Evolutionary conservation across 805 yeast genomes (phyloP).

Genomic region (Schwanniomyces vanrijiae): DNA sequence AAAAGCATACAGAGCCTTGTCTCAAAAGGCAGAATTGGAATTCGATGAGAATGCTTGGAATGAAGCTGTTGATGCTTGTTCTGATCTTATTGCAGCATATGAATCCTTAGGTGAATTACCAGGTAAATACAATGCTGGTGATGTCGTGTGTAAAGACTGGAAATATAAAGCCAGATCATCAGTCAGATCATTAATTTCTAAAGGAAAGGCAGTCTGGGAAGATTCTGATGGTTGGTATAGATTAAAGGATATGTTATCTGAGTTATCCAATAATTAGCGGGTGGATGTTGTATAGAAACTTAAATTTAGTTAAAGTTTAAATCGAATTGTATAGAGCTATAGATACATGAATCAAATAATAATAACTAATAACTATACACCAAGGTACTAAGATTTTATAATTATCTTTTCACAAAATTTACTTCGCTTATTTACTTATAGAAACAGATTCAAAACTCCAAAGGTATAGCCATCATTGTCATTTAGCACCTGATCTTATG

Average conservation of each 20-base stretch:
- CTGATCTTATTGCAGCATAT: slow-evolving; percentile 81
- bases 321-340: not conserved
- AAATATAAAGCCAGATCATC: slow-evolving; percentile 75
- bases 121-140: slow-evolving; percentile 77
- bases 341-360: not conserved
- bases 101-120: slow-evolving; percentile 83
- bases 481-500: not conserved
- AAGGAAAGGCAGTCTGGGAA: slow-evolving; percentile 80
- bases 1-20: slow-evolving; percentile 75
- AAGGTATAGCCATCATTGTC: not conserved
- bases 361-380: too few relatives aligned
- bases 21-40: slow-evolving; percentile 63
- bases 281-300: not conserved
- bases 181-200: slow-evolving; percentile 72
- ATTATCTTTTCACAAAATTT: too few relatives aligned
- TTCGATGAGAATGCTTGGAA: slow-evolving; percentile 66
- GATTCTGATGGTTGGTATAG: slow-evolving; percentile 75
- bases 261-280: slow-evolving; percentile 18
- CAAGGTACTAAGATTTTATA: too few relatives aligned
- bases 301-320: not conserved
- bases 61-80: slow-evolving; percentile 75
- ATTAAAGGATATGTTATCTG: slow-evolving; percentile 52
- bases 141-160: slow-evolving; percentile 91
- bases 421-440: too few relatives aligned
- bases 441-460: too few relatives aligned